Evolutionary conservation across 2,329 filamentous ascomycete species (phyloP).

Genomic region (Pseudocercospora musae): DNA sequence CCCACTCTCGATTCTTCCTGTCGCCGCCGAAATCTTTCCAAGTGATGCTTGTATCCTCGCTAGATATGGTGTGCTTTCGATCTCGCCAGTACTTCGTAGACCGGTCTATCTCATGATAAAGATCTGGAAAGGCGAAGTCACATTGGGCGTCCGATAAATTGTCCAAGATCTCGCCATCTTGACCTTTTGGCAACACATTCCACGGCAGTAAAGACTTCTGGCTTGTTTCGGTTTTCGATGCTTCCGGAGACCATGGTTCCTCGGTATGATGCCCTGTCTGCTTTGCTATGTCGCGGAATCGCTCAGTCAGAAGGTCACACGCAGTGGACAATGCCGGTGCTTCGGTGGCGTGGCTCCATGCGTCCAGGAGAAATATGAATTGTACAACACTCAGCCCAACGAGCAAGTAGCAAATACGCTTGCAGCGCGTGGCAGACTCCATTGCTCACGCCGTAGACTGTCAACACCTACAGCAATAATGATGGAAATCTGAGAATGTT

Average conservation of each 20-base stretch:
- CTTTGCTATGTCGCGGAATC: not conserved
- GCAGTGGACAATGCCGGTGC: not conserved
- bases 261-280: not conserved
- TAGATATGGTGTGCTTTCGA: slow-evolving; percentile 16
- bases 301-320: not conserved
- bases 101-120: slow-evolving; percentile 31
- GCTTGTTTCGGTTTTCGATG: not conserved
- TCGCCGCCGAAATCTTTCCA: slow-evolving; percentile 13
- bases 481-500: not conserved
- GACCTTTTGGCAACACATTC: not conserved
- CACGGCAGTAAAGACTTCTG: not conserved
- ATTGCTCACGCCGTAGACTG: not conserved
- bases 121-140: slow-evolving; percentile 26
- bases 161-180: not conserved
- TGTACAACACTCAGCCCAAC: not conserved
- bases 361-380: not conserved
- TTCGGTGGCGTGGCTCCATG: not conserved
- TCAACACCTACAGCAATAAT: not conserved
- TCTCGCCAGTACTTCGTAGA: slow-evolving; percentile 23
- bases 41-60: slow-evolving; percentile 14
- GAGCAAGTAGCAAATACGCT: not conserved
- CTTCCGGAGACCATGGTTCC: not conserved
- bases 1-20: not conserved
- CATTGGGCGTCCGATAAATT: slow-evolving; percentile 21
- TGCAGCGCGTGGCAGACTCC: not conserved